Conservation (phyloP, 805 yeast species). For the Isabelozyma heimii region DNA sequence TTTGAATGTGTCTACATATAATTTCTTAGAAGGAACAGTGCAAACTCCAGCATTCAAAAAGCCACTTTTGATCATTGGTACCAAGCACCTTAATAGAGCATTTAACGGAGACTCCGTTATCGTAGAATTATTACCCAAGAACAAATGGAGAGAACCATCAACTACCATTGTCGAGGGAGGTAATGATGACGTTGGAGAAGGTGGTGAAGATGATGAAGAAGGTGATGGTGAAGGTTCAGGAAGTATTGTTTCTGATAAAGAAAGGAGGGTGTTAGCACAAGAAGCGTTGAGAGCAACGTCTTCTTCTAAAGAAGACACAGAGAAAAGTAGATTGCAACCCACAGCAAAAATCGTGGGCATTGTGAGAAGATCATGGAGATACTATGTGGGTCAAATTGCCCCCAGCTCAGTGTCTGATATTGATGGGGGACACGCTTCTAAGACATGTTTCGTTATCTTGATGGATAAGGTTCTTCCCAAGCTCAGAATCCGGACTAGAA, state of each 20-base stretch:
- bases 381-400: slow-evolving; percentile 91
- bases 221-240: slow-evolving; percentile 13
- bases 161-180: slow-evolving; percentile 76
- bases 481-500: slow-evolving; percentile 81
- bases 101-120: slow-evolving; percentile 91
- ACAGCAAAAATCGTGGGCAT: slow-evolving; percentile 91
- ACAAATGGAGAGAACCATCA: slow-evolving; percentile 86
- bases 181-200: slow-evolving; percentile 54
- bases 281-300: slow-evolving; percentile 67
- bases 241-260: slow-evolving; percentile 62
- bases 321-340: slow-evolving; percentile 63
- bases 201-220: slow-evolving; percentile 56
- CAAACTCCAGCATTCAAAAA: slow-evolving; percentile 68
- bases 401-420: slow-evolving; percentile 63
- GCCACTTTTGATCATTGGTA: slow-evolving; percentile 79
- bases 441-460: slow-evolving; percentile 77
- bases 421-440: slow-evolving; percentile 59
- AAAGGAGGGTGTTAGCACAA: slow-evolving; percentile 67
- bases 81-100: slow-evolving; percentile 82
- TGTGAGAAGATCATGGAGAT: slow-evolving; percentile 89
- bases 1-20: slow-evolving; percentile 77
- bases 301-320: slow-evolving; percentile 34
- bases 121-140: slow-evolving; percentile 81
- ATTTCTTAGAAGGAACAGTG: slow-evolving; percentile 84
- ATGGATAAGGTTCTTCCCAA: slow-evolving; percentile 90